Evolutionary conservation across 2,329 filamentous ascomycete genomes (phyloP).

Genomic region (Lachnellula occidentalis): DNA sequence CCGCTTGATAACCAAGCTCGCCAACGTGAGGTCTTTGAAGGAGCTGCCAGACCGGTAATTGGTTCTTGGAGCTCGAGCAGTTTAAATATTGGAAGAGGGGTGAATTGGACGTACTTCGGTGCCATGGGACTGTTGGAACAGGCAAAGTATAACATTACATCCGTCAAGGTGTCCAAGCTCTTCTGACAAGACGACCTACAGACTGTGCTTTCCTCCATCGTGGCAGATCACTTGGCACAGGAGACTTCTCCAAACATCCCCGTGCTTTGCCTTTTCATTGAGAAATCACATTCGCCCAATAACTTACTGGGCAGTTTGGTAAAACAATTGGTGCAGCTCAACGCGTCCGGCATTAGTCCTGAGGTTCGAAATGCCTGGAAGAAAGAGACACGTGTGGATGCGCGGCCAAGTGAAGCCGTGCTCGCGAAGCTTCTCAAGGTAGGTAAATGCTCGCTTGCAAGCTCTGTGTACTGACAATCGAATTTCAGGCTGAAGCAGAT

Average conservation of each 20-base stretch:
- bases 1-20: slow-evolving; percentile 11
- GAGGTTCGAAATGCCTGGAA: slow-evolving; percentile 6
- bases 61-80: slow-evolving; percentile 9
- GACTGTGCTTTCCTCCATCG: slow-evolving; percentile 15
- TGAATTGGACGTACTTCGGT: slow-evolving; percentile 7
- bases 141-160: slow-evolving; percentile 10
- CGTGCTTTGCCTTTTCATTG: slow-evolving; percentile 14
- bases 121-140: slow-evolving; percentile 13
- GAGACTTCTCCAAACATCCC: not conserved
- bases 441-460: not conserved
- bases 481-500: slow-evolving; percentile 4
- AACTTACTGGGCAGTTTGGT: slow-evolving; percentile 29
- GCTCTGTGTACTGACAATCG: not conserved
- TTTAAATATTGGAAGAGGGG: slow-evolving; percentile 15
- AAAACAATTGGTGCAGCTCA: slow-evolving; percentile 30
- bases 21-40: slow-evolving; percentile 9
- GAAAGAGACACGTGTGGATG: slow-evolving; percentile 4
- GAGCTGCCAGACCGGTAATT: slow-evolving; percentile 1
- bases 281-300: slow-evolving; percentile 10
- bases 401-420: not conserved
- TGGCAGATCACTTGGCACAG: slow-evolving; percentile 7
- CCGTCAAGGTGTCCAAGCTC: not conserved
- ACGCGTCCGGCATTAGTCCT: slow-evolving; percentile 1
- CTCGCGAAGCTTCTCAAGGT: slow-evolving; percentile 3
- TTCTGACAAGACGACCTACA: not conserved